Percentiles rank a stretch among this genome's conserved stretches.
phyloP scores from a whole-genome alignment of 2,329 filamentous ascomycete genomes.

The Raffaelea albimanens region DNA sequence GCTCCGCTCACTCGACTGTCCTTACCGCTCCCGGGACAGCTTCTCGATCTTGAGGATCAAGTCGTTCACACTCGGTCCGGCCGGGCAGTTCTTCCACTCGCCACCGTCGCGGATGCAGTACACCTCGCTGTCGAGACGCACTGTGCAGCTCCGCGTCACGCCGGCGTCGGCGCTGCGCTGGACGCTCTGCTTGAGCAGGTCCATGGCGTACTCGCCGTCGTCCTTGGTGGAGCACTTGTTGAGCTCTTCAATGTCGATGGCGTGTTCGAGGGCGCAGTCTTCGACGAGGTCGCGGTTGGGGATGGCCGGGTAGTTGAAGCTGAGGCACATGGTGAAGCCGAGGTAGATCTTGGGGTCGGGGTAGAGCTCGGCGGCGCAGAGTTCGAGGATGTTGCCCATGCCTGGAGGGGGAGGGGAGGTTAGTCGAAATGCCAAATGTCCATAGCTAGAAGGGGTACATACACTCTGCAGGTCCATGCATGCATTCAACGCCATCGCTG shows the following conservation, averaged over 20 bases:
- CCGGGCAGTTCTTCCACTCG: slow-evolving; percentile 70
- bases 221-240: slow-evolving; percentile 76
- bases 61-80: slow-evolving; percentile 57
- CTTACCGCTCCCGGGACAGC: slow-evolving; percentile 36
- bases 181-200: slow-evolving; percentile 59
- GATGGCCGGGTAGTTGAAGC: slow-evolving; percentile 65
- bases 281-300: slow-evolving; percentile 70
- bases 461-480: slow-evolving; percentile 80
- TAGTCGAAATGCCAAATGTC: background rate
- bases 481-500: slow-evolving; percentile 74
- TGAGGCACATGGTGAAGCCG: slow-evolving; percentile 88
- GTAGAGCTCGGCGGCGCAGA: slow-evolving; percentile 78
- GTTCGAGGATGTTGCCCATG: slow-evolving; percentile 87
- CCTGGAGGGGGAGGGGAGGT: slow-evolving; percentile 24
- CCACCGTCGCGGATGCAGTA: slow-evolving; percentile 78
- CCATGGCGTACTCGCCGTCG: slow-evolving; percentile 60
- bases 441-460: slow-evolving; percentile 10
- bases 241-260: slow-evolving; percentile 70
- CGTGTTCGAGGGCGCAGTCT: slow-evolving; percentile 84
- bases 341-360: slow-evolving; percentile 80
- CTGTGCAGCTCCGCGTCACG: slow-evolving; percentile 66
- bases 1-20: background rate
- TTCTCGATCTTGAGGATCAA: slow-evolving; percentile 70
- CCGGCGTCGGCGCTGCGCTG: slow-evolving; percentile 51
- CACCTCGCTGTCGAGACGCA: slow-evolving; percentile 66